Evolutionary conservation across 2,329 filamentous ascomycete species (phyloP).

Genomic region (Davidsoniella neocaledoniae): DNA sequence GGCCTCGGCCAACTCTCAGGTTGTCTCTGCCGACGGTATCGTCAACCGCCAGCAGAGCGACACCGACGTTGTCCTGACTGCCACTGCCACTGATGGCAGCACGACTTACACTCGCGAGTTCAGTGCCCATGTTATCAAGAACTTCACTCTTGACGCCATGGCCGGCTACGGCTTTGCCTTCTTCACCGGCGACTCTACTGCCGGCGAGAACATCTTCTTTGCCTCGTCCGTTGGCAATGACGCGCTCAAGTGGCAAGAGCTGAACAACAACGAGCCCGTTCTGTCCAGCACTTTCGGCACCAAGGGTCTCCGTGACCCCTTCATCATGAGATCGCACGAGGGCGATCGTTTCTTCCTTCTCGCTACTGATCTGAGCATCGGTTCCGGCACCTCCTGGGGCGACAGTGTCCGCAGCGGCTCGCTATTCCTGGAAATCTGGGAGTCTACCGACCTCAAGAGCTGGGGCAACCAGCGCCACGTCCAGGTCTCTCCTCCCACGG

Average conservation of each 20-base stretch:
- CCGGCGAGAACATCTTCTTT: slow-evolving; percentile 35
- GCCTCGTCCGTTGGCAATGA: slow-evolving; percentile 35
- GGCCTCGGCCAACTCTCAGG: slow-evolving; percentile 19
- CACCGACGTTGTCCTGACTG: slow-evolving; percentile 20
- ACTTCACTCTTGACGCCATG: slow-evolving; percentile 19
- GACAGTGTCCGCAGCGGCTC: slow-evolving; percentile 30
- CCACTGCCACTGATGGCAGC: slow-evolving; percentile 18
- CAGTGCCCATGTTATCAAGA: slow-evolving; percentile 21
- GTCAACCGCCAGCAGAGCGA: slow-evolving; percentile 20
- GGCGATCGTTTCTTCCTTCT: slow-evolving; percentile 35
- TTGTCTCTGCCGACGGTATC: slow-evolving; percentile 21
- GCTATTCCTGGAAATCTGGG: slow-evolving; percentile 36
- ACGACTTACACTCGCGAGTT: slow-evolving; percentile 16
- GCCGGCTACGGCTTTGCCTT: slow-evolving; percentile 35
- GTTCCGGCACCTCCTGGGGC: slow-evolving; percentile 34
- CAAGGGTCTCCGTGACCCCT: slow-evolving; percentile 33
- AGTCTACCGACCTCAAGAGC: slow-evolving; percentile 30
- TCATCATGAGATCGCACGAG: slow-evolving; percentile 33
- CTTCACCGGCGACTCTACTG: slow-evolving; percentile 27
- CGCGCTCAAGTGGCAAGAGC: slow-evolving; percentile 31
- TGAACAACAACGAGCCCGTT: slow-evolving; percentile 30
- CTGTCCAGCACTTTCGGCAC: slow-evolving; percentile 30
- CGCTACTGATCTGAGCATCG: slow-evolving; percentile 36
- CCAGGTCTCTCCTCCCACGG: slow-evolving; percentile 29
- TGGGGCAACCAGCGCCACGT: slow-evolving; percentile 35